Percentiles rank a stretch among this genome's conserved stretches.
Conservation (phyloP, 805 yeast genomes). For the Saccharomycopsis guyanensis region DNA sequence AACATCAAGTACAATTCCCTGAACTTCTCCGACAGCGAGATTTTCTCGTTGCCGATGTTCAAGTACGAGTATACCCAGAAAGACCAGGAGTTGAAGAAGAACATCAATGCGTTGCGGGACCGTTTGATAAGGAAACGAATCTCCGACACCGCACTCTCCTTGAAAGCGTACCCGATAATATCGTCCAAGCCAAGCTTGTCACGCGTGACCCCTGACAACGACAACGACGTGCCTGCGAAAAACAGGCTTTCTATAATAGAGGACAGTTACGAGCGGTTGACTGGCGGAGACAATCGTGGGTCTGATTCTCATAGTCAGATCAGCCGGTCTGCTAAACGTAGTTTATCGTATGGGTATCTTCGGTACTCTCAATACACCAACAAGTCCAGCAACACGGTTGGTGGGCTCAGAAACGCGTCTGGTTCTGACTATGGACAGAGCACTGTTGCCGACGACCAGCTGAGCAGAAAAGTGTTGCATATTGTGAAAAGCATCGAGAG, state of each 20-base stretch:
- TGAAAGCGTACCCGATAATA: constrained; percentile 12
- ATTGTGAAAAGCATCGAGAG: constrained; percentile 20
- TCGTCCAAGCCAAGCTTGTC: not conserved
- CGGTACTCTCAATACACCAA: constrained; percentile 20
- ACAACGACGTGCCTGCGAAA: not conserved
- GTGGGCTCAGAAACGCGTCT: not conserved
- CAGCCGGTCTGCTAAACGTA: constrained; percentile 2
- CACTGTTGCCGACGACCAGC: not conserved
- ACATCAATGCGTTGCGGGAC: constrained; percentile 18
- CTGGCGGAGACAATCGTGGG: constrained; percentile 4
- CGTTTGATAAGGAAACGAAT: constrained; percentile 18
- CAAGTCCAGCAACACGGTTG: constrained; percentile 1
- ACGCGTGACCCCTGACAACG: not conserved
- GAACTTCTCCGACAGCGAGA: constrained; percentile 4
- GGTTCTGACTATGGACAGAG: not conserved
- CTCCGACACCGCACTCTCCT: constrained; percentile 19
- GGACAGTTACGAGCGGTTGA: constrained; percentile 18
- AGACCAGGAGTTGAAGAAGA: constrained; percentile 18
- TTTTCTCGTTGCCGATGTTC: constrained; percentile 14
- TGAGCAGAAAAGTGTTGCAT: constrained; percentile 8
- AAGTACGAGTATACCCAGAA: constrained; percentile 16
- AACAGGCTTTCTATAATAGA: constrained; percentile 15
- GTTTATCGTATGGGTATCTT: constrained; percentile 15
- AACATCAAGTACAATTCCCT: not conserved
- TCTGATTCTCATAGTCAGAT: not conserved